Evolutionary conservation across 1,139 yeast genomes (phyloP).

Genomic region (Hanseniaspora gamundiae): DNA sequence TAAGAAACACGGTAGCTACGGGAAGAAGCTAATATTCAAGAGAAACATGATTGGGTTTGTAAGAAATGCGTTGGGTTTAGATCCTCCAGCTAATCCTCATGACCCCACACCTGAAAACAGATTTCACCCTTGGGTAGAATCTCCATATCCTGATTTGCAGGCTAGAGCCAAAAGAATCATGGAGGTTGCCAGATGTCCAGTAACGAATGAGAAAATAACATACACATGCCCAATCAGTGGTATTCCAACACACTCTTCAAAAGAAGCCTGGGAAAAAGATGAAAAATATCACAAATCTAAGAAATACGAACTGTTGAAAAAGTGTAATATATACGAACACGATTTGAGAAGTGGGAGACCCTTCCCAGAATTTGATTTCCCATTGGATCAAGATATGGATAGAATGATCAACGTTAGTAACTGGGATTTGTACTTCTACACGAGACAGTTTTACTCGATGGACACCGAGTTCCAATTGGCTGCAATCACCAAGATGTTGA

Average conservation of each 20-base stretch:
- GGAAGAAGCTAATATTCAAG: constrained; percentile 4
- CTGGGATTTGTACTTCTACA: constrained; percentile 92
- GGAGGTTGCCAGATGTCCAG: constrained; percentile 84
- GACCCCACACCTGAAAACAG: constrained; percentile 56
- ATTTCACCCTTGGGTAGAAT: constrained; percentile 80
- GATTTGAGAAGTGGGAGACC: constrained; percentile 88
- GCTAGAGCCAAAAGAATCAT: constrained; percentile 86
- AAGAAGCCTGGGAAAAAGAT: constrained; percentile 82
- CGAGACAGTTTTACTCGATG: constrained; percentile 90
- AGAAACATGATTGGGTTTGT: constrained; percentile 35
- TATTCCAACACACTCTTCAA: constrained; percentile 88
- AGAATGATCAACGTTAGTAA: constrained; percentile 63
- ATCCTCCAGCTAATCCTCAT: constrained; percentile 49
- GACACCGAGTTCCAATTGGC: constrained; percentile 94
- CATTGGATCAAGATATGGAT: constrained; percentile 68
- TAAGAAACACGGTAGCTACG: neutral
- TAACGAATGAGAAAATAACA: constrained; percentile 66
- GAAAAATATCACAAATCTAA: constrained; percentile 54
- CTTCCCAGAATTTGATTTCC: constrained; percentile 92
- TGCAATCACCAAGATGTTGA: constrained; percentile 85
- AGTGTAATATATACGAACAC: constrained; percentile 88
- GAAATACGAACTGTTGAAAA: constrained; percentile 61
- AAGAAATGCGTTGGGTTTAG: constrained; percentile 47
- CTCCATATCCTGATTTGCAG: constrained; percentile 79
- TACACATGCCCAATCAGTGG: constrained; percentile 91